Percentiles rank a stretch among this genome's conserved stretches.
These are phyloP conservation scores for Linum usitatissimum DNA, from an alignment of 345 rosid genomes.

Conservation along the genomic window DNA sequence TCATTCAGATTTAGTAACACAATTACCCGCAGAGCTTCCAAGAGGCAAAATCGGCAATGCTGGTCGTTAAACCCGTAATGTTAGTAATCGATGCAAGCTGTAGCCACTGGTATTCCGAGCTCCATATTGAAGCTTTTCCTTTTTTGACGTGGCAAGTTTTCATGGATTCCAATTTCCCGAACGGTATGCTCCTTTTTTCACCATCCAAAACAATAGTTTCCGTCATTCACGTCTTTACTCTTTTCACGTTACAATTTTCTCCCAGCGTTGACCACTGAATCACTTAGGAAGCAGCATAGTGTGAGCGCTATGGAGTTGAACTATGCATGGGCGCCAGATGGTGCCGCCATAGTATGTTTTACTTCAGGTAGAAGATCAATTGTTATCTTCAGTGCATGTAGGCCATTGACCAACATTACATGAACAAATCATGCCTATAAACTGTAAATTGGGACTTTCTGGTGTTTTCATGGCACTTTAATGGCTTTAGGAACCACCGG, in stretches of 20 bases:
- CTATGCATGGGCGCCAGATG: constrained; percentile 58
- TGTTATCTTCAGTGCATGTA: neutral
- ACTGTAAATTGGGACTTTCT: neutral
- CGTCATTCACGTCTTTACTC: neutral
- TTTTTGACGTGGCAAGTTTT: constrained; percentile 59
- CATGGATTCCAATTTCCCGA: constrained; percentile 30
- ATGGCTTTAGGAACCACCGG: constrained; percentile 69
- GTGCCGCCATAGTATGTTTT: constrained; percentile 68
- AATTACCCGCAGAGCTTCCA: constrained; percentile 40
- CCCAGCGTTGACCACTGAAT: constrained; percentile 39
- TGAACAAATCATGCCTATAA: neutral
- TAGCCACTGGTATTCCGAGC: constrained; percentile 31
- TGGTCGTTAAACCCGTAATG: constrained; percentile 42
- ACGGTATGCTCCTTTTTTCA: constrained; percentile 21
- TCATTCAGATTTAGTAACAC: too few species aligned
- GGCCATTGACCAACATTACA: neutral
- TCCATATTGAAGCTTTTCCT: constrained; percentile 26
- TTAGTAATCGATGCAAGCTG: constrained; percentile 60
- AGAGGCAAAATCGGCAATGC: constrained; percentile 59
- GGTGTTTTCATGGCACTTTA: constrained; percentile 2
- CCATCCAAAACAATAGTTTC: neutral
- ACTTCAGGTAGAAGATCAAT: constrained; percentile 47
- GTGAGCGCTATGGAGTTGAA: constrained; percentile 14
- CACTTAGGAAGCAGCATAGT: constrained; percentile 19
- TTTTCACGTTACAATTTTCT: constrained; percentile 7